Percentiles rank a stretch among this genome's conserved stretches.
Conservation (phyloP, 306 rosid genomes). For the Cicer yamashitae region DNA sequence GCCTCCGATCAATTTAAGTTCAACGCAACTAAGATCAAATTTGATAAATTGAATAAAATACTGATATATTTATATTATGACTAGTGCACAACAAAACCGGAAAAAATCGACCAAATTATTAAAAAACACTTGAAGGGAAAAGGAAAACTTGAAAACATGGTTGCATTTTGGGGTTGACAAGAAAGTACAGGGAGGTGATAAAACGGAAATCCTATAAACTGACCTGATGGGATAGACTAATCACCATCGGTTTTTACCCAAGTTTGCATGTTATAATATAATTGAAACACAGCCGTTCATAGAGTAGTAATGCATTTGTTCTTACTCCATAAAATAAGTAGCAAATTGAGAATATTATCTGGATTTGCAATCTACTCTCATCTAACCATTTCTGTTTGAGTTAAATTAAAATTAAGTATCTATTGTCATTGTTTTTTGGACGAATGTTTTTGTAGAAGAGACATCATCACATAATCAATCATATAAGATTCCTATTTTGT, state of each 20-base stretch:
- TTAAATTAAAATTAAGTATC: constrained; percentile 28
- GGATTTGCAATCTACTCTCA: neutral
- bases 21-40: neutral
- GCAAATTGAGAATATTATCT: constrained; percentile 24
- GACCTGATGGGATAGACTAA: constrained; percentile 1
- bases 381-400: constrained; percentile 27
- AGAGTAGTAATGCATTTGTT: constrained; percentile 15
- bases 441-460: neutral
- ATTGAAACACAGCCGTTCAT: constrained; percentile 15
- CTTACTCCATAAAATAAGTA: constrained; percentile 13
- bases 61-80: neutral
- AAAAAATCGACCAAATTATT: neutral
- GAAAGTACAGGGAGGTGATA: neutral
- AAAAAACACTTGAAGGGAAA: neutral
- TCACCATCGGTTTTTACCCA: constrained; percentile 30
- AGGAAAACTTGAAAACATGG: constrained; percentile 19
- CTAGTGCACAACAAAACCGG: neutral
- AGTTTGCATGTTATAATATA: neutral
- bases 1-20: neutral
- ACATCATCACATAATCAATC: neutral
- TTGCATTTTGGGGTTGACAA: constrained; percentile 13
- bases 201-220: neutral
- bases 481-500: neutral
- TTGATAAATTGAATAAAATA: constrained; percentile 31
- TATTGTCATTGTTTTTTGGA: constrained; percentile 7